These are phyloP conservation scores for Gelatoporia subvermispora DNA, from an alignment of 768 basidiomycete species.

Conservation along the genomic window DNA sequence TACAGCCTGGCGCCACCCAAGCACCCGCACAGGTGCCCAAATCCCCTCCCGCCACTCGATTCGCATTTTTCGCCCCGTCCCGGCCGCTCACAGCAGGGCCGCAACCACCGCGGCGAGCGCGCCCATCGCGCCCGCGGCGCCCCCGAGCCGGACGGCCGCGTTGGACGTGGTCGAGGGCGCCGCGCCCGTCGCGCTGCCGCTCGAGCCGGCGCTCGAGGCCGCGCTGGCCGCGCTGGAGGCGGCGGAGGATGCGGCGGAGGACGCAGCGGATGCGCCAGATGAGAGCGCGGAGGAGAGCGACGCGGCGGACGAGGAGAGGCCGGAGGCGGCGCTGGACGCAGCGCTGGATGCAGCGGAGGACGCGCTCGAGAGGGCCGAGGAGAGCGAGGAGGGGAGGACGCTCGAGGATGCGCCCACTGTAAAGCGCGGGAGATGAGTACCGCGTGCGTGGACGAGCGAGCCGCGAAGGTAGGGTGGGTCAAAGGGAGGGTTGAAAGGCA, in stretches of 20 bases:
- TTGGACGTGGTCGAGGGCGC: not conserved
- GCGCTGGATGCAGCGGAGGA: slow-evolving; percentile 3
- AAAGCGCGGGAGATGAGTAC: too few relatives aligned
- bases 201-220: slow-evolving; percentile 1
- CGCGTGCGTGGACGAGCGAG: not conserved
- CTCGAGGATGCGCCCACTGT: too few relatives aligned
- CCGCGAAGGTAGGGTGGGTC: slow-evolving; percentile 1
- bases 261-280: slow-evolving; percentile 1
- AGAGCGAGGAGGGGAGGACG: too few relatives aligned
- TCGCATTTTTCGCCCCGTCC: not conserved
- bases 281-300: not conserved
- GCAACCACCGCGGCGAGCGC: too few relatives aligned
- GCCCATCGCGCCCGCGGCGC: too few relatives aligned
- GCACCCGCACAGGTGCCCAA: too few relatives aligned
- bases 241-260: slow-evolving; percentile 3
- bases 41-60: too few relatives aligned
- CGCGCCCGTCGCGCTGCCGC: not conserved
- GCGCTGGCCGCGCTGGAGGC: not conserved
- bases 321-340: slow-evolving; percentile 9
- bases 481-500: not conserved
- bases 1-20: too few relatives aligned
- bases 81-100: too few relatives aligned
- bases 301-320: not conserved
- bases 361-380: not conserved
- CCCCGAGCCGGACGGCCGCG: not conserved